Percentiles rank a stretch among this genome's conserved stretches.
These are phyloP conservation scores for Ochetophila trinervis DNA, from an alignment of 306 rosid genomes.

Conservation along the genomic window DNA sequence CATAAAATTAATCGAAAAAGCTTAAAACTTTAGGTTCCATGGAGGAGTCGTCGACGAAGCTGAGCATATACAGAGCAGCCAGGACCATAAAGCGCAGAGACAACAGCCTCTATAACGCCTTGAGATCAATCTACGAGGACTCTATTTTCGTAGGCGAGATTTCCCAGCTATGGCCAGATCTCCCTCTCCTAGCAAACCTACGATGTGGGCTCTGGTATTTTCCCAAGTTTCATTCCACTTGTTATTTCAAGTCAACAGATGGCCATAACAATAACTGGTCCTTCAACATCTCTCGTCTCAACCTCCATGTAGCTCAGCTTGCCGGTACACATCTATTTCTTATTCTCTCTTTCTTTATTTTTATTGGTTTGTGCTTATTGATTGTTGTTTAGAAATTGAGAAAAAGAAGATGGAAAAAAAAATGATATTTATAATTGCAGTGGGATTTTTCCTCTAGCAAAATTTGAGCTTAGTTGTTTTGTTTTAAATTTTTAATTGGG, in stretches of 20 bases:
- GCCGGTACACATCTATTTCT: constrained; percentile 39
- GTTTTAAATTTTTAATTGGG: too few relatives aligned
- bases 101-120: constrained; percentile 75
- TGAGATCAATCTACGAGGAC: constrained; percentile 74
- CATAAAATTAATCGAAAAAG: too few relatives aligned
- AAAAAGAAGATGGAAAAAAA: too few relatives aligned
- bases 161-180: constrained; percentile 79
- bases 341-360: background rate
- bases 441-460: too few relatives aligned
- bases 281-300: constrained; percentile 85
- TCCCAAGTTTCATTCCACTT: constrained; percentile 56
- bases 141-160: constrained; percentile 76
- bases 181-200: constrained; percentile 87
- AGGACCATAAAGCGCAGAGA: constrained; percentile 68
- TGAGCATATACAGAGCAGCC: constrained; percentile 73
- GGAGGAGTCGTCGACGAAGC: constrained; percentile 39
- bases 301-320: constrained; percentile 76
- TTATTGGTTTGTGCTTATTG: background rate
- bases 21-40: constrained; percentile 6
- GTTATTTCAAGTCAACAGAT: constrained; percentile 94
- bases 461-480: too few relatives aligned
- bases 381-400: background rate
- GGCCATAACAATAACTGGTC: constrained; percentile 91
- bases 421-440: too few relatives aligned
- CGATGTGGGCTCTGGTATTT: constrained; percentile 94